Evolutionary conservation across 495 filamentous ascomycete genomes (phyloP).

Genomic region (Penicillium robsamsonii): DNA sequence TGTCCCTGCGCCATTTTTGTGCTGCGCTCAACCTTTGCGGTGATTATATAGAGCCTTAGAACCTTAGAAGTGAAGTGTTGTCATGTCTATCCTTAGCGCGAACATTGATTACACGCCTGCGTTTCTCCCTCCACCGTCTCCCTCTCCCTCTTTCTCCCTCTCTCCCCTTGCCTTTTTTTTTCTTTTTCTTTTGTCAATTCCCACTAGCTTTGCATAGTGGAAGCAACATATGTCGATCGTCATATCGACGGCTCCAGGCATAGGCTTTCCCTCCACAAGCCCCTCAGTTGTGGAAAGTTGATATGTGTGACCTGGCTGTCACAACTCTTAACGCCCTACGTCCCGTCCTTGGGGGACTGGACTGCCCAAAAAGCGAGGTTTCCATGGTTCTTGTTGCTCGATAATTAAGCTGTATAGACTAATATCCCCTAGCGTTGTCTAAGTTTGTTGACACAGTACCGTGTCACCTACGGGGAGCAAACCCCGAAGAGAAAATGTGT

Average conservation of each 20-base stretch:
- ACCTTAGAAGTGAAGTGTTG: neutral
- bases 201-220: constrained; percentile 1
- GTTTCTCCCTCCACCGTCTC: neutral
- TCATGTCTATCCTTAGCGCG: neutral
- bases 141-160: neutral
- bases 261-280: neutral
- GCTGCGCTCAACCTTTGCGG: neutral
- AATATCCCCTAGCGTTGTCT: neutral
- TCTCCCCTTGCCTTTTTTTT: too few relatives aligned
- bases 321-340: neutral
- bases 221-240: constrained; percentile 14
- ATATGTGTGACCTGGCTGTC: neutral
- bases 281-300: neutral
- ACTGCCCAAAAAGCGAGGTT: neutral
- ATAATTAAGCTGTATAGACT: neutral
- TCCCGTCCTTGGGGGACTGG: neutral
- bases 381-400: neutral
- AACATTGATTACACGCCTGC: neutral
- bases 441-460: neutral
- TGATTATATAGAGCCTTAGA: neutral
- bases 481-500: neutral
- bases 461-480: neutral
- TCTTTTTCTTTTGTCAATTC: neutral
- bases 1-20: neutral
- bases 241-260: constrained; percentile 1